Evolutionary conservation across 495 filamentous ascomycete species (phyloP).

Genomic region (Daldinia grandis): DNA sequence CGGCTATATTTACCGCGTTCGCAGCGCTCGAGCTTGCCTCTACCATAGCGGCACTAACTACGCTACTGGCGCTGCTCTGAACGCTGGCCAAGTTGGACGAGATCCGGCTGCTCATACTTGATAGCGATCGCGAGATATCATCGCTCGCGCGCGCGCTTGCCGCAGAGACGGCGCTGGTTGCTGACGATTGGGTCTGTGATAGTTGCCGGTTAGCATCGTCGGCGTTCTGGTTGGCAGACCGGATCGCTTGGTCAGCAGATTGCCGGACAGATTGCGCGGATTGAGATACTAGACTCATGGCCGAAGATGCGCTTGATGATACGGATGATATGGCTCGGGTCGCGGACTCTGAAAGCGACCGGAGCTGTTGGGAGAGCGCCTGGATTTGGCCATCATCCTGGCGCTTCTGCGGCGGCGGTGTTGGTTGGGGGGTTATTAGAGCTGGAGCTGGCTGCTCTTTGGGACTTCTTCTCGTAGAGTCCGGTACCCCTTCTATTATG

Average conservation of each 20-base stretch:
- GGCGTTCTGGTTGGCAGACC: slow-evolving; percentile 49
- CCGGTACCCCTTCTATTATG: slow-evolving; percentile 27
- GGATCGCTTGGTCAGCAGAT: slow-evolving; percentile 42
- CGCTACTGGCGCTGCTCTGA: slow-evolving; percentile 40
- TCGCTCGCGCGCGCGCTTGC: slow-evolving; percentile 41
- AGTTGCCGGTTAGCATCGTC: slow-evolving; percentile 51
- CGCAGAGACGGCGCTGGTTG: slow-evolving; percentile 46
- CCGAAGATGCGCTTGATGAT: slow-evolving; percentile 45
- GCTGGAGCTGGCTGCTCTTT: slow-evolving; percentile 31
- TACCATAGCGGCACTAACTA: slow-evolving; percentile 33
- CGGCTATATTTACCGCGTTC: slow-evolving; percentile 43
- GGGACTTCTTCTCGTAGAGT: slow-evolving; percentile 23
- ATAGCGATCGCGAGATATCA: slow-evolving; percentile 31
- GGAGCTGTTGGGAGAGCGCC: slow-evolving; percentile 50
- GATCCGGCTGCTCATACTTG: slow-evolving; percentile 43
- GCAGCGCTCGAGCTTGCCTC: slow-evolving; percentile 46
- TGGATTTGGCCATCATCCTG: slow-evolving; percentile 54
- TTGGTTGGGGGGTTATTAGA: slow-evolving; percentile 34
- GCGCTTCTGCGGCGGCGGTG: slow-evolving; percentile 39
- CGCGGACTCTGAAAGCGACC: slow-evolving; percentile 47
- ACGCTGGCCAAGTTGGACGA: slow-evolving; percentile 29
- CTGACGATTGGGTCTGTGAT: slow-evolving; percentile 44
- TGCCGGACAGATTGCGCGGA: slow-evolving; percentile 43
- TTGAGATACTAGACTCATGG: slow-evolving; percentile 41
- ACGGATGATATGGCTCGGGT: slow-evolving; percentile 48